Percentiles rank a stretch among this genome's conserved stretches.
These are phyloP conservation scores for Entophlyctis luteolus DNA, from an alignment of 192 early-diverging fungal species.

Conservation along the genomic window DNA sequence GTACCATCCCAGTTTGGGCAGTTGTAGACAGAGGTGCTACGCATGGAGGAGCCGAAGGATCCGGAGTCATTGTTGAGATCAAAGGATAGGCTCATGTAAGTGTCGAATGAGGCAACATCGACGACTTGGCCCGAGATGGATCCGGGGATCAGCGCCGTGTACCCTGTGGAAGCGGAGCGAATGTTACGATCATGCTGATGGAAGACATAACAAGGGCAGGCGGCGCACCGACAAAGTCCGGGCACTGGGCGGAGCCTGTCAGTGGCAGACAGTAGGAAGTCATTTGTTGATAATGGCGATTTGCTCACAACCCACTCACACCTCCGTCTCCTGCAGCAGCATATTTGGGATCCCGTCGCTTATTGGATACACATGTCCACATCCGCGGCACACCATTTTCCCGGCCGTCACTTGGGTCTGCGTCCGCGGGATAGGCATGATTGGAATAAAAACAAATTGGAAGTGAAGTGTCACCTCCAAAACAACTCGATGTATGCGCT, in stretches of 20 bases:
- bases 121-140: neutral
- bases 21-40: neutral
- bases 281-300: no score
- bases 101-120: neutral
- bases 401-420: conserved; percentile 82
- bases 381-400: conserved; percentile 87
- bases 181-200: neutral
- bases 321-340: conserved; percentile 45
- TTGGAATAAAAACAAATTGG: neutral
- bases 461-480: conserved; percentile 64
- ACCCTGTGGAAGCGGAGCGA: neutral
- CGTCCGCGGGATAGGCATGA: neutral
- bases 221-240: conserved; percentile 13
- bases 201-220: neutral
- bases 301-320: no score
- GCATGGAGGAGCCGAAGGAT: neutral
- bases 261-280: conserved; percentile 3
- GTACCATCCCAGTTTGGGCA: conserved; percentile 22
- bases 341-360: conserved; percentile 85
- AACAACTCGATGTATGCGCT: conserved; percentile 69
- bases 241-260: neutral
- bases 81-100: neutral
- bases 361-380: conserved; percentile 85
- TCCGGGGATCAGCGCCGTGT: neutral
- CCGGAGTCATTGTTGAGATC: neutral